Base-by-base conservation (phyloP, 805 yeast species). In the Monosporozyma unispora region DNA sequence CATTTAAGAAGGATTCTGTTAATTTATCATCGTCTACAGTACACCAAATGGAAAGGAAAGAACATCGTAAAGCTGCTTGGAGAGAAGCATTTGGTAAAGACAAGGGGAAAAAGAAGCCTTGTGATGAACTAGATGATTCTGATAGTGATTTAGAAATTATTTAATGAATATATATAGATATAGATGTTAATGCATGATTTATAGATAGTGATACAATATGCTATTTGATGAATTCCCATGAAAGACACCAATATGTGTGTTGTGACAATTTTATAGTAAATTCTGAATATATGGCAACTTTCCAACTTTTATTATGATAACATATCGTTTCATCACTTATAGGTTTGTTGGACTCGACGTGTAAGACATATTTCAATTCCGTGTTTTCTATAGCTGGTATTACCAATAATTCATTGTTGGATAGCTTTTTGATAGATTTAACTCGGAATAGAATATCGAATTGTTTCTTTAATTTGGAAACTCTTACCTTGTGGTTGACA, bases 81-180 rank as follows among this genome's bases (percentile, higher is more conserved):
- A 57, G 55, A 25, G 61, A 61, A 45, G 54, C 64, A 27, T 60
- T 63, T 48, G 63, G 61, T 23, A 44, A 58, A 18, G 52, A 57
- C 8, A 25, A 41, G 4, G 35, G 35, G 8, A 21, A 25, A 35
- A 28, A 44, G 14, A 45, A 29, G 7, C 14, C 22, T 1, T 23
- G 31, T 3, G 4, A 18, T 7, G 52, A 44, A 23, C 49, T 50
- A n/a, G 51, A 47, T 10, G 57, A 50, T 46, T 55, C 59, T 48
- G 66, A 58, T 18, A 65, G 68, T 50, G 70, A 65, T 35, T 47
- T 67, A 22, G 70, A 66, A 25, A 64, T 67, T 47, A 55, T 65
- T n/a, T 59, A 53, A 49, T 23, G 35, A 29, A 12, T 27, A 12
- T 38, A 23, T 38, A 40, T 8, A n/a, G 29, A 25, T 18, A 48